phyloP scores from a whole-genome alignment of 139 green algal species.

The Chlorella sp. region DNA sequence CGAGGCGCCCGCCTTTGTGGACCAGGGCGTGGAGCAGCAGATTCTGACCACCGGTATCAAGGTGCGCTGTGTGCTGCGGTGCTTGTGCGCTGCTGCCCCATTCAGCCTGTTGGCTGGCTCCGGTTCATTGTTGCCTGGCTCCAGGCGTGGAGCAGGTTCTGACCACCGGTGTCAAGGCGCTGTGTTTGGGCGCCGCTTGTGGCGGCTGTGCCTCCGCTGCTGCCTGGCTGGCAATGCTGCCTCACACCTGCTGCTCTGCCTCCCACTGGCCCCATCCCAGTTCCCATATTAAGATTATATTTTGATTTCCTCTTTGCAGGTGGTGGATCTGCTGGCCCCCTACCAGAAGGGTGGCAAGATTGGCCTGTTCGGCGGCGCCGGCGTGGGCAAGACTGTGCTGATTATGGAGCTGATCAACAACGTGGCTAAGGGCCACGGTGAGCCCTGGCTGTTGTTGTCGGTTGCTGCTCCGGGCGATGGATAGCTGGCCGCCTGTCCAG shows the following conservation, averaged over 20 bases:
- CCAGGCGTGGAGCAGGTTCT: constrained; percentile 99
- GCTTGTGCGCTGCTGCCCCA: too few species aligned
- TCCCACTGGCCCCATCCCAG: too few species aligned
- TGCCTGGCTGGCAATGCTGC: background rate
- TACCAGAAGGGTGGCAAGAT: constrained; percentile 99
- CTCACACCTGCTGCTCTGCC: too few species aligned
- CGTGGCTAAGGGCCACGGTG: constrained; percentile 98
- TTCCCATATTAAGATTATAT: too few species aligned
- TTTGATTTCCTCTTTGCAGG: too few species aligned
- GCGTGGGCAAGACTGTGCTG: constrained; percentile 99
- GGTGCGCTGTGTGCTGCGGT: constrained; percentile 55
- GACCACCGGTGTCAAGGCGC: constrained; percentile 98
- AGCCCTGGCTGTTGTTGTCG: background rate
- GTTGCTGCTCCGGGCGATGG: too few species aligned
- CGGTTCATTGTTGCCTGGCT: too few species aligned
- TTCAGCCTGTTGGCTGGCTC: too few species aligned
- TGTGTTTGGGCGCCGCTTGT: too few species aligned
- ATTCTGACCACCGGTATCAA: constrained; percentile 99
- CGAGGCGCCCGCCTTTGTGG: constrained; percentile 93
- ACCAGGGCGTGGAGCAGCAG: constrained; percentile 97
- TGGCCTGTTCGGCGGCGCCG: constrained; percentile 98
- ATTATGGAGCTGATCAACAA: constrained; percentile 99
- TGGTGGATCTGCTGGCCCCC: constrained; percentile 98
- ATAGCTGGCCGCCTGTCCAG: too few species aligned
- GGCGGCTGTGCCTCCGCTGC: too few species aligned